Base-by-base conservation (phyloP, 176 grass and related monocot species). In the Carex littledalei region DNA sequence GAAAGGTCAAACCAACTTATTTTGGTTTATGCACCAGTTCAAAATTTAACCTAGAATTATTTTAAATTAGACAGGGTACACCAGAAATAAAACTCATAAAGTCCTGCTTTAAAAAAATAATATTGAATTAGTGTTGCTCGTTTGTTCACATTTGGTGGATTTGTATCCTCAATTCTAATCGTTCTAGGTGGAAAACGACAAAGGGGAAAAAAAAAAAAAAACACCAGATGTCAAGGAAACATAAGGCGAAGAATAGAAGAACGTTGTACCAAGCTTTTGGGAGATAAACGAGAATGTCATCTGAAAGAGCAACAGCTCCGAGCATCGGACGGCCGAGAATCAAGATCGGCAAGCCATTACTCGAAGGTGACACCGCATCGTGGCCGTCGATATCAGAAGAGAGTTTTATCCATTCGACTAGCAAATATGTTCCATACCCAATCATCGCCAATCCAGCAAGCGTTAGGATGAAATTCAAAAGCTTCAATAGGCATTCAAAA, bases 401-500 rank as follows among this genome's bases (percentile, higher is more conserved):
- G 9, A 87, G 43, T 66, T 85, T 90, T 34, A 79, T 84, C 87
- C 89, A 98, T 87, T 93, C 91, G 64, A 93, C 88, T 21, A 98
- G 86, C 80, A 94, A 90, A 87, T 94, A 93, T 81, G 93, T 86
- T 49, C 95, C 95, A 70, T 98, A 94, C 0, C 91, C 92, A 18
- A 98, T 82, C 91, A 98, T 94, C 79, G 95, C 89, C 57, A 98
- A 89, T 50, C 95, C 95, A 58, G 91, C 88, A 43, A 92, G 57
- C 50, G 89, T 89, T 65, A 98, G 93, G 70, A 98, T 43, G 61
- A 98, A 95, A 73, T 98, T 98, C 53, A 98, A 86, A 84, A 98
- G 88, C 93, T 86, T 95, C 75, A 98, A 87, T 49, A 98, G 83
- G 85, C 91, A 98, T 72, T 92, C 91, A 79, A 93, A 93, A 87